Evolutionary conservation across 805 yeast species (phyloP), one percentile per base, ranked within the genome.

Genomic region (Metschnikowia corniflorae): DNA sequence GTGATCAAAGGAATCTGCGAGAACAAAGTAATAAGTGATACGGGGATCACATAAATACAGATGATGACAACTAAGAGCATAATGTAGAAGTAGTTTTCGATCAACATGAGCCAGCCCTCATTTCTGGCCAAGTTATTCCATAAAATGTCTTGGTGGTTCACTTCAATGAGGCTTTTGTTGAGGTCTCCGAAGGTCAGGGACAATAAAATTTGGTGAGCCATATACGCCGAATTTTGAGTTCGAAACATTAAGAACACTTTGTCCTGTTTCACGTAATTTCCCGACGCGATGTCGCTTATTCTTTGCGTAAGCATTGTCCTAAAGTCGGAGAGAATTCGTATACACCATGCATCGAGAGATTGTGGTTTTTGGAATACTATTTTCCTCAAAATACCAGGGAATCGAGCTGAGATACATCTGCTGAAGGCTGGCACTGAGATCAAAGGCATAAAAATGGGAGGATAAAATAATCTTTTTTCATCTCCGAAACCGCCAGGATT

Each of bases 11-110:
- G 86, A 3, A 81, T 64, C 48, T 87, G 95, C 0, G 94, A 77
- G 0, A 88, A 61, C 20, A 86, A 60, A 0, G 91, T 88, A 13
- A 86, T 78, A 40, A 84, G 70, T 0, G 95, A 86, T 1, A 87
- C 91, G 0, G 96, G 96, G 1, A 87, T 57, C 1, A 86, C 85
- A 81, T 95, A 88, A 26, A 61, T 53, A 3, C 70, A 44, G 5
- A 82, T 78, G 1, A 86, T 61, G 1, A 68, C 42, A 7, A 76
- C 54, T 29, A 37, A 23, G 16, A 37, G 15, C 37, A 78, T 67
- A 12, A 74, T 24, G 0, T 82, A 79, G 4, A 68, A 25, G 3
- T 66, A 53, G 12, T 62, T 59, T 50, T 78, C 69, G 0, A 68
- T 16, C 13, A 61, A 58, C 8, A 54, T 56, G 3, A 65, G 47